Evolutionary conservation across 2,329 filamentous ascomycete species (phyloP), one percentile per base, ranked within the genome.

Genomic region (Arthrinium phaeospermum): DNA sequence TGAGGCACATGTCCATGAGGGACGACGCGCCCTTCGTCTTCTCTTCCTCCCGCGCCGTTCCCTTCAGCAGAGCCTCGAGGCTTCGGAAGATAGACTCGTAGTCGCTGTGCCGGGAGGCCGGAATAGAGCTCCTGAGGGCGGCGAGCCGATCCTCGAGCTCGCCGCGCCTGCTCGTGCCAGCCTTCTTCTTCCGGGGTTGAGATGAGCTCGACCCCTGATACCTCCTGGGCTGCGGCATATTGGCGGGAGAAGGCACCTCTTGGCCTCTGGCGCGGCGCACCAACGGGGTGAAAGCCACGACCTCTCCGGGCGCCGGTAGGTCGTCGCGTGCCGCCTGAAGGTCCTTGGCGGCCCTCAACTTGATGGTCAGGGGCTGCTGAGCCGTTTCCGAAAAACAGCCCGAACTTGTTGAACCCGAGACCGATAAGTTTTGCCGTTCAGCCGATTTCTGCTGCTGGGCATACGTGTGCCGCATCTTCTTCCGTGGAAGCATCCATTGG

Each of bases 1-100:
- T 81, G 7, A 89, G 80, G 72, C 86, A 87, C 82, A 87, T 85
- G 27, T 84, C 83, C 24, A 89, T 73, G 13, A 89, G 80, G 5
- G 86, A 86, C 37, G 80, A 83, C 5, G 80, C 72, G 27, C 77
- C 82, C 73, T 74, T 73, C 72, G n/a, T 68, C 41, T 68, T 74
- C 72, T 16, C 73, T 47, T n/a, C 69, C 19, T 13, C 71, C 70
- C 24, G 70, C 68, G 45, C 64, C 77, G 86, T 87, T 4, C 84
- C 82, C 51, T 81, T 81, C 4, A 88, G 78, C 34, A 88, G 77
- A 6, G 83, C 79, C 67, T 87, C 85, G 19, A 88, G 72, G 2
- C 84, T 83, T 47, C 82, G 80, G 71, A 85, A 83, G 69, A 88
- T 81, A 1, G 85, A 83, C 71, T 86, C 84, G 68, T 85, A 83